Conservation (phyloP, 2,329 filamentous ascomycete genomes). For the Cordyceps cateniannulata region DNA sequence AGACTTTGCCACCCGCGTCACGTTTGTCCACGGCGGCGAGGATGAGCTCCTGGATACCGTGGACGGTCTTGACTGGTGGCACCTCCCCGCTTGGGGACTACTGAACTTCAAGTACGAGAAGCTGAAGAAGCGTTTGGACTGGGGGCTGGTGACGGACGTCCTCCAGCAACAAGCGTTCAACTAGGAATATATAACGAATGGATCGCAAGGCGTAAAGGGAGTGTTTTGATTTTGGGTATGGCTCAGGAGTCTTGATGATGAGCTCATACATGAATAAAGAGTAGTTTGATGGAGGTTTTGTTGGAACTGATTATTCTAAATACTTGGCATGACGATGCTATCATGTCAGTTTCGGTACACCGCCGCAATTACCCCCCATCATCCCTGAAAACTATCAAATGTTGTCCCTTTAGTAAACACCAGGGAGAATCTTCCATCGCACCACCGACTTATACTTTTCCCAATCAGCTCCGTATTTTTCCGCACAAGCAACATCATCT, state of each 20-base stretch:
- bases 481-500: slow-evolving; percentile 78
- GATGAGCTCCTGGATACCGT: not conserved
- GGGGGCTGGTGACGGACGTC: not conserved
- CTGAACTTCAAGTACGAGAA: not conserved
- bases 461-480: slow-evolving; percentile 89
- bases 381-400: not conserved
- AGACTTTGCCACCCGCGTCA: not conserved
- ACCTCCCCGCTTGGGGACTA: not conserved
- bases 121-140: not conserved
- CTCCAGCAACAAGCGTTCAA: not conserved
- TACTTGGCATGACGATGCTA: not conserved
- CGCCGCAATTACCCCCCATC: too few species aligned
- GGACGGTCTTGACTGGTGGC: not conserved
- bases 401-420: slow-evolving; percentile 56
- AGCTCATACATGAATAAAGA: too few species aligned
- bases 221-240: not conserved
- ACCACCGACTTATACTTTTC: slow-evolving; percentile 75
- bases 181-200: not conserved
- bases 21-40: not conserved
- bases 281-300: not conserved
- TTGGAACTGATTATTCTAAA: not conserved
- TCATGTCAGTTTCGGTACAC: not conserved
- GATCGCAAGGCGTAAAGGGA: not conserved
- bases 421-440: slow-evolving; percentile 71
- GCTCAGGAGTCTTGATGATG: not conserved